Conservation (phyloP, 352 stramenopile genomes). For the Globisporangium polare region DNA sequence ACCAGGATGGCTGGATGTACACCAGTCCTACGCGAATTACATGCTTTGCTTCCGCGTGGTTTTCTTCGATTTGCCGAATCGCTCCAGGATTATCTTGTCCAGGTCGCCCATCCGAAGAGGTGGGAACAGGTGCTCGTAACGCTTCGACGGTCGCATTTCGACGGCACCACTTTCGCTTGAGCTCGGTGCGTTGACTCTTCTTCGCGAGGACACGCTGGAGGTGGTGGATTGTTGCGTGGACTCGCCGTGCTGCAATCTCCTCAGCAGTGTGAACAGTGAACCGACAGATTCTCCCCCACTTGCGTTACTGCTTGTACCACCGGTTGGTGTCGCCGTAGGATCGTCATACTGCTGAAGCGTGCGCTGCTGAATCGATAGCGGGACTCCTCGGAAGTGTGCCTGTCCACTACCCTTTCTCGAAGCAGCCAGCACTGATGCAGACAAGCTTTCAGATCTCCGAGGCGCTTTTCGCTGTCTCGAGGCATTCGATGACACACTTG, state of each 20-base stretch:
- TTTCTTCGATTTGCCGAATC: constrained; percentile 15
- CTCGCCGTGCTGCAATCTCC: not conserved
- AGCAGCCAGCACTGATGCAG: not conserved
- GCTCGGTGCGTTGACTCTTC: not conserved
- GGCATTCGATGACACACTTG: not conserved
- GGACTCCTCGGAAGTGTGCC: constrained; percentile 6
- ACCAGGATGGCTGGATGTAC: not conserved
- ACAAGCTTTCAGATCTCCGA: not conserved
- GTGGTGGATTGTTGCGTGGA: not conserved
- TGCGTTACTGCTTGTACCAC: not conserved
- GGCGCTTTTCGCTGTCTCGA: not conserved
- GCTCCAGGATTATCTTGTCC: constrained; percentile 29
- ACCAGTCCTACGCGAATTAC: not conserved
- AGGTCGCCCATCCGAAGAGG: constrained; percentile 35
- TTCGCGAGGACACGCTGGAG: not conserved
- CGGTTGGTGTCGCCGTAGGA: not conserved
- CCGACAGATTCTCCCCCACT: not conserved
- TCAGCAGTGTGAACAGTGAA: not conserved
- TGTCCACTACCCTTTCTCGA: not conserved
- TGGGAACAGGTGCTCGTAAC: constrained; percentile 39
- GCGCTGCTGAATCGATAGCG: constrained; percentile 13
- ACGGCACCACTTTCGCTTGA: not conserved
- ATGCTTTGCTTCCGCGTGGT: not conserved
- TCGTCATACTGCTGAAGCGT: not conserved
- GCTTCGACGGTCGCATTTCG: constrained; percentile 28